Conservation (phyloP, 108 stramenopile species). For the Cyclostephanos tholiformis region DNA sequence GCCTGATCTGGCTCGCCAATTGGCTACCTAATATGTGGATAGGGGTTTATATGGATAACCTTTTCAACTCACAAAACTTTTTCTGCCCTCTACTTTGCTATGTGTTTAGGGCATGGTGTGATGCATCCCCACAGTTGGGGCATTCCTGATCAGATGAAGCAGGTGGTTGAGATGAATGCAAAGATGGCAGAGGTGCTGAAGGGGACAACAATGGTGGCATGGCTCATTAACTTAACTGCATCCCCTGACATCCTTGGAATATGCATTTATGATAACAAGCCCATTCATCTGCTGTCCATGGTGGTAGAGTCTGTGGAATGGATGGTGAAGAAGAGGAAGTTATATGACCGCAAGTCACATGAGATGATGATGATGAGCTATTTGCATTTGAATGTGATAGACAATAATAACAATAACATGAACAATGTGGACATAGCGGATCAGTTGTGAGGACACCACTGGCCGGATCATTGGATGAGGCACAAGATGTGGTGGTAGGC, state of each 20-base stretch:
- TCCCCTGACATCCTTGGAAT: slow-evolving; percentile 8
- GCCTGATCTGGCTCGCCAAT: slow-evolving; percentile 56
- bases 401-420: too few species aligned
- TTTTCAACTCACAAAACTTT: slow-evolving; percentile 53
- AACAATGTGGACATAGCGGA: too few species aligned
- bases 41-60: slow-evolving; percentile 50
- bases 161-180: slow-evolving; percentile 1
- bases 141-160: too few species aligned
- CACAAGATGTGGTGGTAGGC: too few species aligned
- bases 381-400: too few species aligned
- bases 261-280: slow-evolving; percentile 34
- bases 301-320: slow-evolving; percentile 20
- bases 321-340: slow-evolving; percentile 33
- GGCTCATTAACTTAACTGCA: background rate
- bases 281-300: slow-evolving; percentile 35
- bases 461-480: too few species aligned
- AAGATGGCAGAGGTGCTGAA: background rate
- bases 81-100: too few species aligned
- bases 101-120: too few species aligned
- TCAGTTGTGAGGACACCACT: too few species aligned
- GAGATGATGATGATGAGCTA: slow-evolving; percentile 5
- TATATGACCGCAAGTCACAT: background rate
- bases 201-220: slow-evolving; percentile 14
- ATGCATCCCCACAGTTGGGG: too few species aligned
- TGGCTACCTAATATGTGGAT: slow-evolving; percentile 6